Base-by-base conservation (phyloP, 768 basidiomycete genomes). In the Mrakia hoshinonis region DNA sequence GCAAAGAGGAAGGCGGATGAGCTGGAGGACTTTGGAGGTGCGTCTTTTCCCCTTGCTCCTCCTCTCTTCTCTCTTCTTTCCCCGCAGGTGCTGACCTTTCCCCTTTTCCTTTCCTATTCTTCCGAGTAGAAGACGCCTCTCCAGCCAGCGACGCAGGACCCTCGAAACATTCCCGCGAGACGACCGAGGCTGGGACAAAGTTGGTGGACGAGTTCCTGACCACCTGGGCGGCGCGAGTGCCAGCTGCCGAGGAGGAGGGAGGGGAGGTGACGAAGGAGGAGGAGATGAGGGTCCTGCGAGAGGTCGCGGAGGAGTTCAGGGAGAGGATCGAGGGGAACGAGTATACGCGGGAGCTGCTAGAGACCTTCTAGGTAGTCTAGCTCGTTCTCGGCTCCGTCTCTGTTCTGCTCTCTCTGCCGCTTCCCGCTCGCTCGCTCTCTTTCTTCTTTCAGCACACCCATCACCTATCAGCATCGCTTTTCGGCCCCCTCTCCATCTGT, bases 1-100 rank as follows among this genome's bases (percentile, higher is more conserved):
- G 94, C 91, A n/a, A 89, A 89, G 80, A 83, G 87, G 31, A 96
- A 94, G 77, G 92, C 93, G 0, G 90, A 93, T 71, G 92, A 94
- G 75, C 81, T 96, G 43, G 91, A 93, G 79, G 89, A 92, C 77
- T 92, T 93, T 79, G 86, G 84, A 9, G 82, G 83, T 77, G 79
- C 54, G 85, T 82, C 20, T 73, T 64, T 76, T 62, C 12, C 34
- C 31, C 55, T n/a, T n/a, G n/a, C n/a, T n/a, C 46, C 4, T 62
- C 29, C 29, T 52, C 36, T 4, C 29, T 43, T 47, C 46, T 26
- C 13, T 11, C 61, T 52, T 6, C 29, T 18, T 13, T 55, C 13
- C 54, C 54, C 20, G n/a, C 29, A 12, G 20, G 29, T 51, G 9
- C 55, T 49, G 68, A 69, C 38, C 52, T 55, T 52, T 54, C 20